These are phyloP conservation scores for Suhomyces faveliae DNA, from an alignment of 805 yeast genomes.

Conservation along the genomic window DNA sequence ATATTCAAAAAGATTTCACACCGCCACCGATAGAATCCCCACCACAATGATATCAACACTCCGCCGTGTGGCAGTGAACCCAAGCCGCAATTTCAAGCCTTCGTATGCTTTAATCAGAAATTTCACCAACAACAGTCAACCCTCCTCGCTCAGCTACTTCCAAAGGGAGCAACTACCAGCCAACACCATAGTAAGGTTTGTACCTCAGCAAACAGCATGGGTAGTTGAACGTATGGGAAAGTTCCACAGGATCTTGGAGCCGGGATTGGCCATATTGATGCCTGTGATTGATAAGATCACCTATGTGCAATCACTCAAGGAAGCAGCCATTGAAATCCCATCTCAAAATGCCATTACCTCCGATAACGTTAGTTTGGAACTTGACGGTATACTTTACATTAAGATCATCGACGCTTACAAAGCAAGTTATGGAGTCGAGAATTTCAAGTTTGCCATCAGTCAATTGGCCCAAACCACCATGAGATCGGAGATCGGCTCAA, in stretches of 20 bases:
- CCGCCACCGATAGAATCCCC: background rate
- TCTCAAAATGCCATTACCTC: conserved; percentile 82
- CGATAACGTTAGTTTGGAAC: conserved; percentile 79
- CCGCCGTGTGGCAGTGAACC: background rate
- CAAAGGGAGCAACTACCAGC: conserved; percentile 67
- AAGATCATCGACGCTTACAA: conserved; percentile 78
- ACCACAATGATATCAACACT: background rate
- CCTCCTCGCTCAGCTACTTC: conserved; percentile 46
- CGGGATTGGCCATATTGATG: conserved; percentile 71
- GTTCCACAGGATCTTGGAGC: conserved; percentile 61
- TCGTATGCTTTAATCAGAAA: conserved; percentile 1
- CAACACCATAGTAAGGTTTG: conserved; percentile 72
- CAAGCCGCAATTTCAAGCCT: background rate
- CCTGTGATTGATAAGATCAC: conserved; percentile 76
- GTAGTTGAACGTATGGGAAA: conserved; percentile 90
- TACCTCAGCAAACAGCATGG: conserved; percentile 91
- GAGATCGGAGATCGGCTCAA: conserved; percentile 85
- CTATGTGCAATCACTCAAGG: conserved; percentile 80
- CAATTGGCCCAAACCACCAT: conserved; percentile 89
- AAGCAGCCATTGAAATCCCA: conserved; percentile 82
- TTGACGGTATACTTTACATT: conserved; percentile 81
- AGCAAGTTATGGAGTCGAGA: conserved; percentile 87
- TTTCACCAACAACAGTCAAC: background rate
- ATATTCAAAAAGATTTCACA: background rate
- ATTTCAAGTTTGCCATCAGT: conserved; percentile 78